Conservation (phyloP, 1,139 yeast genomes). For the Taphrina deformans region DNA sequence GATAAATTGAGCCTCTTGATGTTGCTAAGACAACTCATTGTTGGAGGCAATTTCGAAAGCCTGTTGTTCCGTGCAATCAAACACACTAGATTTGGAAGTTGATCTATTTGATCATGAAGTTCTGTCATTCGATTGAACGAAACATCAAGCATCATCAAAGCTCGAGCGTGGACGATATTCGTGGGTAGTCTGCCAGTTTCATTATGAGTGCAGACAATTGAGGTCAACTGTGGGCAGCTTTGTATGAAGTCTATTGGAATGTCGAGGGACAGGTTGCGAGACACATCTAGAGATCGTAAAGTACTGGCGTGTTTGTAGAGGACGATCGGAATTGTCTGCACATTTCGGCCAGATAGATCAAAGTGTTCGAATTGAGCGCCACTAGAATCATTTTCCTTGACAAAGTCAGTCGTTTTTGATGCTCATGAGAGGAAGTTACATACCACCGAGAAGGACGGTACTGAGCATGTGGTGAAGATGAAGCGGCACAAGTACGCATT, state of each 20-base stretch:
- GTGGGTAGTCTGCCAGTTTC: conserved; percentile 74
- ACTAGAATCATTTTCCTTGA: conserved; percentile 50
- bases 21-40: conserved; percentile 57
- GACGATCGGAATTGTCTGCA: conserved; percentile 81
- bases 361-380: conserved; percentile 77
- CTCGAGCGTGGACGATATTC: conserved; percentile 67
- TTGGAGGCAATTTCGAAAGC: conserved; percentile 62
- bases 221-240: conserved; percentile 68
- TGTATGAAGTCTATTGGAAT: conserved; percentile 85
- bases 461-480: conserved; percentile 39
- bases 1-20: conserved; percentile 69
- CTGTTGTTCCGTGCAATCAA: conserved; percentile 60
- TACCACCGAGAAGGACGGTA: conserved; percentile 31
- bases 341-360: conserved; percentile 68
- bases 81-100: conserved; percentile 36
- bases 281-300: conserved; percentile 77
- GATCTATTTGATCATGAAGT: conserved; percentile 36
- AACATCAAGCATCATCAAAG: conserved; percentile 68
- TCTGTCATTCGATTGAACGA: conserved; percentile 46
- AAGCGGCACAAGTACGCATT: conserved; percentile 82
- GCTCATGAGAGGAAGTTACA: neutral
- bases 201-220: conserved; percentile 68
- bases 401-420: neutral
- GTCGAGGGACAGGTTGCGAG: conserved; percentile 81
- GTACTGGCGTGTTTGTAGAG: conserved; percentile 80